Base-by-base conservation (phyloP, 306 rosid species). In the Dalbergia cultrata region DNA sequence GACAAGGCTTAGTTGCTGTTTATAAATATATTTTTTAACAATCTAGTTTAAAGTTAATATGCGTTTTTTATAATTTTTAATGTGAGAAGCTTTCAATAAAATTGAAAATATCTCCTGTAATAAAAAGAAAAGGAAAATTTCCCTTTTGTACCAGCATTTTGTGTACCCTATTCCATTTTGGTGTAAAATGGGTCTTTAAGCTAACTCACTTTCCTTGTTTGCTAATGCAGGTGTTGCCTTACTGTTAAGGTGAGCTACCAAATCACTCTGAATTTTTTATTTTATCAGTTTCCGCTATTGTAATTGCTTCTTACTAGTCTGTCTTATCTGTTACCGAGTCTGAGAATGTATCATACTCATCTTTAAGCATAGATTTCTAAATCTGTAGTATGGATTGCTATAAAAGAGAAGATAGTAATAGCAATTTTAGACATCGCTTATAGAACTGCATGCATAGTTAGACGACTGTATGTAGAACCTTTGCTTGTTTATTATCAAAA, bases 141-240 rank as follows among this genome's bases (percentile, higher is more conserved):
- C 61, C 45, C 43, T 41, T 37, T 12, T 43, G 50, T 34, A 70
- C 52, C 4, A 64, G 72, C 35, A 43, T 64, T 83, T 14, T 57
- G 7, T 67, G 58, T 72, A 35, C 67, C 17, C 12, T 44, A 54
- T 33, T 13, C 43, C 45, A 22, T 67, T 65, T 77, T 35, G 17
- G 1, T 58, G 19, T 65, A 7, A 18, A 82, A 37, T 62, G 86
- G 67, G 56, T 63, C 37, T 39, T 11, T 22, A 61, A 49, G 58
- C 81, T 86, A 44, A 83, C 66, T 71, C 33, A 50, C 18, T 35
- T 70, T 44, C 59, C 82, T 35, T 61, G 43, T 87, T 78, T 85
- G 72, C 72, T 72, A 77, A 79, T 87, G 84, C 91, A 95, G 99
- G 97, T 95, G 99, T 63, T 95, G 97, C 80, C 96, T 95, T 59